Conservation (phyloP, 1,284 basidiomycete species). For the Sparassis latifolia region DNA sequence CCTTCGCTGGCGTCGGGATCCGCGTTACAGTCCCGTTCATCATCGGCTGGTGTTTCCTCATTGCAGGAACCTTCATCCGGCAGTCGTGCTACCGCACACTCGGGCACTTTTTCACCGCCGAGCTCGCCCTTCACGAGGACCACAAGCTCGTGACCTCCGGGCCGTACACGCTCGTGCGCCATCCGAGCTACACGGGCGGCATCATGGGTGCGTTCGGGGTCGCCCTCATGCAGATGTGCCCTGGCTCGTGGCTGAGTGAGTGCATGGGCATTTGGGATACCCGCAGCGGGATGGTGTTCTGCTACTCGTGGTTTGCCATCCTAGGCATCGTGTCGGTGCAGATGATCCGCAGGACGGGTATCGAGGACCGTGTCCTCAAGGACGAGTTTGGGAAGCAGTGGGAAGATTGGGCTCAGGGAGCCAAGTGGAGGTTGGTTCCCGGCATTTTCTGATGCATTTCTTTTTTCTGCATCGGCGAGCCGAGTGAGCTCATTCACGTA, state of each 20-base stretch:
- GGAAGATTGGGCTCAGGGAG: conserved; percentile 8
- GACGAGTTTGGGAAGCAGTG: conserved; percentile 9
- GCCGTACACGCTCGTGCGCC: conserved; percentile 10
- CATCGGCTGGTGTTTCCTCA: conserved; percentile 5
- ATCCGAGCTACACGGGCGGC: conserved; percentile 8
- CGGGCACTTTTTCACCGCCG: conserved; percentile 10
- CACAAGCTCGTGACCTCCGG: conserved; percentile 11
- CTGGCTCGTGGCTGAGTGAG: conserved; percentile 5
- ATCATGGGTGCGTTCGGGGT: conserved; percentile 2
- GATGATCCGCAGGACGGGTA: conserved; percentile 2
- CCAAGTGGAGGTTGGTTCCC: conserved; percentile 6
- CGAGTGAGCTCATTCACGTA: too few relatives aligned
- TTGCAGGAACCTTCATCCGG: conserved; percentile 5
- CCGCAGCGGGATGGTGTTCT: not conserved
- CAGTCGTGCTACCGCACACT: conserved; percentile 7
- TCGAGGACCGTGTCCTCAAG: conserved; percentile 8
- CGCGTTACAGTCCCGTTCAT: conserved; percentile 2
- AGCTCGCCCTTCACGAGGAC: conserved; percentile 8
- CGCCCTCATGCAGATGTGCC: conserved; percentile 2
- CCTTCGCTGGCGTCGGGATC: not conserved
- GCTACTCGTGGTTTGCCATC: conserved; percentile 1
- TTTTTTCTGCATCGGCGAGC: not conserved
- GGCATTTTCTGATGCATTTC: conserved; percentile 4
- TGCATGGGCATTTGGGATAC: not conserved
- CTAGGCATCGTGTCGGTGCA: not conserved